phyloP scores from a whole-genome alignment of 257 asterid species.

The Solanum microdontum region DNA sequence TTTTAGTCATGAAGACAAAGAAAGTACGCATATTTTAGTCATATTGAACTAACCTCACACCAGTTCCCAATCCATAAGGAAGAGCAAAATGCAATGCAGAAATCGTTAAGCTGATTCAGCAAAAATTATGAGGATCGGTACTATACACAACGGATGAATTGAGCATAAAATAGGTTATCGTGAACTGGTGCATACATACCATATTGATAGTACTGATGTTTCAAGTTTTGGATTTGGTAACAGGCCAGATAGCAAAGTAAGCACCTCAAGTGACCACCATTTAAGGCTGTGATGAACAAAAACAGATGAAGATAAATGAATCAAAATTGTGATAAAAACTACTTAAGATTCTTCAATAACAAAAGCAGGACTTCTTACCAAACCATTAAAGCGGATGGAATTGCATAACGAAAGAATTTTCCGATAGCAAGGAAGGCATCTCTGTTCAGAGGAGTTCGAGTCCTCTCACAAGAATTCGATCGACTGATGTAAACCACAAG shows the following conservation, averaged over 20 bases:
- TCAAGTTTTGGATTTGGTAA: slow-evolving; percentile 57
- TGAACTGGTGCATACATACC: slow-evolving; percentile 19
- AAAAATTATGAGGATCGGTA: not conserved
- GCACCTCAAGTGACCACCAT: slow-evolving; percentile 62
- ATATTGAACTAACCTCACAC: slow-evolving; percentile 32
- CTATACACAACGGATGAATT: not conserved
- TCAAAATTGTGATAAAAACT: not conserved
- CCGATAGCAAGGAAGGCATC: slow-evolving; percentile 31
- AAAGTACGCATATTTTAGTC: not conserved
- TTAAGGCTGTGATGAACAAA: slow-evolving; percentile 29
- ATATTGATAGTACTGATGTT: slow-evolving; percentile 54
- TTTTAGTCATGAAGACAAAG: not conserved
- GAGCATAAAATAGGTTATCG: not conserved
- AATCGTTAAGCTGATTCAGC: slow-evolving; percentile 38
- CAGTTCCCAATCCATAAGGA: slow-evolving; percentile 46
- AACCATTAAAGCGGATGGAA: slow-evolving; percentile 58
- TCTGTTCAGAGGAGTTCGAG: slow-evolving; percentile 17
- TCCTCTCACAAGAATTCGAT: slow-evolving; percentile 30
- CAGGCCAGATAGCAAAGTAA: slow-evolving; percentile 46
- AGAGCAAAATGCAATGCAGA: slow-evolving; percentile 36
- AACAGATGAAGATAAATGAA: not conserved
- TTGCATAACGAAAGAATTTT: slow-evolving; percentile 38
- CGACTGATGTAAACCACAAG: slow-evolving; percentile 26
- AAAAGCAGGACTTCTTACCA: slow-evolving; percentile 25
- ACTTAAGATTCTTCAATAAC: not conserved